These are phyloP conservation scores for Trichosporon sp. DNA, from an alignment of 1,284 basidiomycete genomes.

Conservation along the genomic window DNA sequence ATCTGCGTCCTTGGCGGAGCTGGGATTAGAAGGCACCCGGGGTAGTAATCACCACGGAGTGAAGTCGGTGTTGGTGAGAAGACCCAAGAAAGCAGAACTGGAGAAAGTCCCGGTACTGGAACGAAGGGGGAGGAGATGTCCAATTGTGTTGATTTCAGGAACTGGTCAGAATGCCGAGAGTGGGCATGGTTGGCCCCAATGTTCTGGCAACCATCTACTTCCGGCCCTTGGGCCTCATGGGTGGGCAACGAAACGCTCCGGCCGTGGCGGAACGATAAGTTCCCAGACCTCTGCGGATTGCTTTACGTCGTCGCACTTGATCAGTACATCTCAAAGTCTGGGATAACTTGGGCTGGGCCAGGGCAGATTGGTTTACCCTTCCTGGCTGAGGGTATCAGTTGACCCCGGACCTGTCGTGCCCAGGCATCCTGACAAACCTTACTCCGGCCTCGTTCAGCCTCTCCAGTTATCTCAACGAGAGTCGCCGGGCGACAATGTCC, in stretches of 20 bases:
- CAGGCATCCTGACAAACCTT: background rate
- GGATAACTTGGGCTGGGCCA: background rate
- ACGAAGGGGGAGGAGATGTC: background rate
- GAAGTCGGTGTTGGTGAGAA: background rate
- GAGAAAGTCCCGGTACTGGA: background rate
- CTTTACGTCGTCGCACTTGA: background rate
- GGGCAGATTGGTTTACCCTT: no score
- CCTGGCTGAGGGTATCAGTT: background rate
- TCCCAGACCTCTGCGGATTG: background rate
- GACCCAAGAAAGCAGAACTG: background rate
- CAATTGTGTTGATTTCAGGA: constrained; percentile 6
- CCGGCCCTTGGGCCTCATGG: background rate
- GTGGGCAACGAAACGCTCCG: background rate
- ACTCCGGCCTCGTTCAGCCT: background rate
- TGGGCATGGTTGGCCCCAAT: constrained; percentile 9
- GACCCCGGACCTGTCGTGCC: background rate
- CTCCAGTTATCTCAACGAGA: background rate
- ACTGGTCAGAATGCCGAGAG: constrained; percentile 6
- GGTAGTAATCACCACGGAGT: background rate
- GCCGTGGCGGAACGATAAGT: background rate
- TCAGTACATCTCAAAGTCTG: background rate
- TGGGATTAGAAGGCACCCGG: background rate
- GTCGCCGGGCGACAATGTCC: no score
- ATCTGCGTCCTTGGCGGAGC: background rate
- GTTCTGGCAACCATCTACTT: background rate